Percentiles rank a stretch among this genome's conserved stretches.
Conservation (phyloP, 805 yeast genomes). For the Candida pseudoglaebosa region DNA sequence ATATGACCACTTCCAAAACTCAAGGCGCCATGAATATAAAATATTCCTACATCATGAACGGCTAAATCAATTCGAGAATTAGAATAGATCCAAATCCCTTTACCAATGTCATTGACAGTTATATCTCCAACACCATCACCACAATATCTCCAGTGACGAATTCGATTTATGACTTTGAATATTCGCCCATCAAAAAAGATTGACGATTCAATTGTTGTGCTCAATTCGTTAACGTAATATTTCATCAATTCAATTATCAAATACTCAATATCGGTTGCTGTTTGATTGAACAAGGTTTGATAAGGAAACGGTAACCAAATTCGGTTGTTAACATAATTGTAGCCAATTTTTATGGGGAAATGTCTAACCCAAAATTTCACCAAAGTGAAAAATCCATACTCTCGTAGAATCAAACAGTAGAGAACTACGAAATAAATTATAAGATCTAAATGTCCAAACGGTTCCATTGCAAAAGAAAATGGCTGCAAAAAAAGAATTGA, state of each 20-base stretch:
- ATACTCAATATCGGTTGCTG: conserved; percentile 15
- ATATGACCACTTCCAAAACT: conserved; percentile 34
- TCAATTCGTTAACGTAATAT: conserved; percentile 4
- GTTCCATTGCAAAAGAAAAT: conserved; percentile 9
- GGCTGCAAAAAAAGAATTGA: conserved; percentile 5
- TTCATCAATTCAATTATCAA: conserved; percentile 8
- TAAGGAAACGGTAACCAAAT: conserved; percentile 10
- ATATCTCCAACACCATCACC: conserved; percentile 32
- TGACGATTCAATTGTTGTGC: not conserved
- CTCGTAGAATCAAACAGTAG: conserved; percentile 18
- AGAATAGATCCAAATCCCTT: conserved; percentile 31
- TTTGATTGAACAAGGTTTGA: conserved; percentile 22
- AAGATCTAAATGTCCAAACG: conserved; percentile 17
- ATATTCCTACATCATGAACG: conserved; percentile 38
- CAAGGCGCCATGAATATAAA: conserved; percentile 41
- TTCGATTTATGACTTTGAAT: conserved; percentile 26
- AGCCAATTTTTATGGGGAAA: conserved; percentile 11
- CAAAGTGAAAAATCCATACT: conserved; percentile 15
- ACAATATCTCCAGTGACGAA: conserved; percentile 26
- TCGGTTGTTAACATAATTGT: conserved; percentile 7
- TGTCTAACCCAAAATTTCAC: conserved; percentile 14
- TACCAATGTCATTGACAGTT: conserved; percentile 13
- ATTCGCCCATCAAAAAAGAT: conserved; percentile 15
- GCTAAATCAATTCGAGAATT: conserved; percentile 15
- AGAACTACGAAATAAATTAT: conserved; percentile 18